Evolutionary conservation across 768 basidiomycete species (phyloP), one percentile per base, ranked within the genome.

Genomic region (Phlebiopsis gigantea): DNA sequence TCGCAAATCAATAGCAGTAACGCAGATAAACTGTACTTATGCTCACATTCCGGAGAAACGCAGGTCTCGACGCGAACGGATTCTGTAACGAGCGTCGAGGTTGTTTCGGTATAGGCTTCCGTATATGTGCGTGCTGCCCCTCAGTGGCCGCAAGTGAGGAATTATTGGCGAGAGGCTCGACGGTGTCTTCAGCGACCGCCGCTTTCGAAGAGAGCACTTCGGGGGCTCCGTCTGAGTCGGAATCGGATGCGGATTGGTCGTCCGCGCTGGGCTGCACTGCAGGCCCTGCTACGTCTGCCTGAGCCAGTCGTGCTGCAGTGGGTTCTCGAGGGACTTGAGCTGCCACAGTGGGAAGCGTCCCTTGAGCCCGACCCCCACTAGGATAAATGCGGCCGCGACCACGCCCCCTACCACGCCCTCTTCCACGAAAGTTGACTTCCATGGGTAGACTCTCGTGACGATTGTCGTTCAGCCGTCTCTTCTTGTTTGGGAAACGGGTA

Each of bases 1-100:
- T 29, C 54, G 25, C 53, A 10, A 25, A 41, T 26, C 44, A 1
- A 71, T 17, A 41, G 15, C 39, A 21, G n/a, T 17, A 51, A n/a
- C 29, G 4, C 24, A n/a, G 46, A 21, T 26, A 25, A 7, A 30
- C 29, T 14, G 17, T 9, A 17, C 12, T n/a, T 6, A 4, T 17
- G 30, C 83, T 67, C 69, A 94, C 93, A 63, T 87, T 93, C 58
- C 88, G 87, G 55, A 97, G 72, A 19, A 97, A 76, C 15, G 84
- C 83, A 6, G 88, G 80, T 19, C 86, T 79, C 24, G 81, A 74
- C 34, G 77, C 79, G 62, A 91, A 92, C 0, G 84, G 83, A 69
- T 87, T 90, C 48, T 70, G 75, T 5, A 77, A 75, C 10, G 76
- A 77, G 57, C 70, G 75, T 63, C 74, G 81, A 0, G 83, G 84